These are phyloP conservation scores for Plasmodium reichenowi DNA, from an alignment of 169 alveolate species.

Conservation along the genomic window DNA sequence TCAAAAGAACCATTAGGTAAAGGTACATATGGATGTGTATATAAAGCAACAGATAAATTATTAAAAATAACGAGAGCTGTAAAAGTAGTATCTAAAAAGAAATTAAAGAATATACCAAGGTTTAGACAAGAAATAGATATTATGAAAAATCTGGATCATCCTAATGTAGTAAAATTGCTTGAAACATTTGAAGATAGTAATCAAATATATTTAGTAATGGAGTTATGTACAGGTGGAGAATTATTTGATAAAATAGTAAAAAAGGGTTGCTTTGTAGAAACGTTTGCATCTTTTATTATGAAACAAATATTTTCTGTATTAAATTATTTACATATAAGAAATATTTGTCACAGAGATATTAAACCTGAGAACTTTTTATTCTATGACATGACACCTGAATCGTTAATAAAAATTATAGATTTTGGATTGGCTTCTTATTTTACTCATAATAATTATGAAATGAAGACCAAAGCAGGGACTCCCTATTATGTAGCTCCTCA, in stretches of 20 bases:
- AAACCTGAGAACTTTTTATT: conserved; percentile 98
- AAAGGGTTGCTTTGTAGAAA: conserved; percentile 89
- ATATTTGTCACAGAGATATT: conserved; percentile 99
- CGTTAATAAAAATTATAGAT: conserved; percentile 91
- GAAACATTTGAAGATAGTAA: conserved; percentile 91
- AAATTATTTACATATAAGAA: conserved; percentile 96
- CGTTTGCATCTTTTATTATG: conserved; percentile 76
- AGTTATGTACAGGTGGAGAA: conserved; percentile 94
- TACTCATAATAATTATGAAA: conserved; percentile 77
- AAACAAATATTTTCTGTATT: conserved; percentile 94
- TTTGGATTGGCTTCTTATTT: conserved; percentile 91
- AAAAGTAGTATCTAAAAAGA: conserved; percentile 85
- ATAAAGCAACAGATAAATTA: conserved; percentile 83
- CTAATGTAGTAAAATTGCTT: conserved; percentile 93
- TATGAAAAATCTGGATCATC: conserved; percentile 94
- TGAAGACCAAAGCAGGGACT: conserved; percentile 84
- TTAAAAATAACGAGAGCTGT: conserved; percentile 83
- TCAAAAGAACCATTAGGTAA: conserved; percentile 83
- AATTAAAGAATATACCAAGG: conserved; percentile 85
- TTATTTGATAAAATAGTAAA: conserved; percentile 89
- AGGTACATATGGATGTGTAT: conserved; percentile 90
- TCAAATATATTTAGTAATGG: conserved; percentile 90
- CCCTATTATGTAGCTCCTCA: conserved; percentile 90
- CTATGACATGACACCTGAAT: conserved; percentile 78
- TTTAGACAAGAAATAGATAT: conserved; percentile 90